Percentiles rank a stretch among this genome's conserved stretches.
Conservation (phyloP, 2,329 filamentous ascomycete species). For the Clonostachys sp. region DNA sequence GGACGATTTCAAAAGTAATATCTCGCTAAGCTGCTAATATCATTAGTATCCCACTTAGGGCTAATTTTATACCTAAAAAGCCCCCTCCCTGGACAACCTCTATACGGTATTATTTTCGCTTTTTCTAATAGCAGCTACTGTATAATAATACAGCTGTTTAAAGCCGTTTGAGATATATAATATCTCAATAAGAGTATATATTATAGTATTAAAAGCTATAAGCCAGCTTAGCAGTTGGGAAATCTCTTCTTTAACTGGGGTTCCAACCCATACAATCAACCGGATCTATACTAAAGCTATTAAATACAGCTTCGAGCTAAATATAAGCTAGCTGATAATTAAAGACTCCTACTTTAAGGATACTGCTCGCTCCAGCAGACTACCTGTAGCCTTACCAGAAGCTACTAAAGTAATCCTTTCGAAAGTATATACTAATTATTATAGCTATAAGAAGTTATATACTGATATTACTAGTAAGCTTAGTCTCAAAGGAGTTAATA, state of each 20-base stretch:
- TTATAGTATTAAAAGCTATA: background rate
- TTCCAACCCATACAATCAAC: background rate
- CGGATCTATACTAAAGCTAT: background rate
- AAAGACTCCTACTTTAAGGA: background rate
- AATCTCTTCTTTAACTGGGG: background rate
- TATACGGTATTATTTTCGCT: too few species aligned
- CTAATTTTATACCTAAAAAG: too few species aligned
- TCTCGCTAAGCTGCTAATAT: too few species aligned
- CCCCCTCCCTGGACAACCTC: too few species aligned
- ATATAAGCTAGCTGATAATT: background rate
- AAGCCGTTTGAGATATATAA: background rate
- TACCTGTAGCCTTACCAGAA: background rate
- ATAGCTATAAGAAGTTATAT: background rate
- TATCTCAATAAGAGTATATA: background rate
- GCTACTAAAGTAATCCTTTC: background rate
- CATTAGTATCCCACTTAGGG: too few species aligned
- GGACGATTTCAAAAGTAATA: too few species aligned
- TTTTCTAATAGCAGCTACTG: too few species aligned
- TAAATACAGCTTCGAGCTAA: background rate
- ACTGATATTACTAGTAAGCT: background rate
- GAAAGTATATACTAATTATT: background rate
- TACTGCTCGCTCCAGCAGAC: background rate
- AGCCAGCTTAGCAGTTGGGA: background rate
- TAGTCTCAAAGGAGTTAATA: background rate
- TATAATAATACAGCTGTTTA: too few species aligned